Percentiles rank a stretch among this genome's conserved stretches.
These are phyloP conservation scores for Marchantia polymorpha DNA, from an alignment of 225 moss, liverwort and hornwort genomes.

Conservation along the genomic window DNA sequence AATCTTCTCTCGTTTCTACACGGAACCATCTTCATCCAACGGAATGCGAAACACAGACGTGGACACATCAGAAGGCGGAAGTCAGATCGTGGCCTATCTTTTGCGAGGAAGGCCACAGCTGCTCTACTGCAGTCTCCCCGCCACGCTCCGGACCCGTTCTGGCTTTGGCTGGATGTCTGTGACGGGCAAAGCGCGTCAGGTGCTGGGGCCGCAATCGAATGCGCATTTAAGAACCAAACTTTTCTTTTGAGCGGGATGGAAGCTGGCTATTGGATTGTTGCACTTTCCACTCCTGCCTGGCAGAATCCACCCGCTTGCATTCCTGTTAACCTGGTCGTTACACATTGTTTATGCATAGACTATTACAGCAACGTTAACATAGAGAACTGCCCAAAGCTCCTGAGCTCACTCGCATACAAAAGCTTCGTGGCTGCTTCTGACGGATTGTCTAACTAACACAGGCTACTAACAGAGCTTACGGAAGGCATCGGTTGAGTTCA, in stretches of 20 bases:
- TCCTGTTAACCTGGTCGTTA: background rate
- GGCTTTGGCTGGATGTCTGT: background rate
- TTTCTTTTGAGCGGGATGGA: background rate
- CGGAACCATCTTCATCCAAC: background rate
- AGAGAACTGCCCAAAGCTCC: background rate
- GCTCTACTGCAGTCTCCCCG: background rate
- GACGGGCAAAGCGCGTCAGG: constrained; percentile 10
- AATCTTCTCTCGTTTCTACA: background rate
- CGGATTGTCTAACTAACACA: background rate
- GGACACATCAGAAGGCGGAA: background rate
- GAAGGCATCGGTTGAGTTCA: no score
- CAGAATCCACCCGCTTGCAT: background rate
- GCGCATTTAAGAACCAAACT: background rate
- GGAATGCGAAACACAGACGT: constrained; percentile 4
- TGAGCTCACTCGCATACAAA: background rate
- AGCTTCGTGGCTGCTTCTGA: background rate
- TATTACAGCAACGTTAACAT: background rate
- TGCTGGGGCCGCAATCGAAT: background rate
- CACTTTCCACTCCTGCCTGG: background rate
- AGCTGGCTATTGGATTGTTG: background rate
- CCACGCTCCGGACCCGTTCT: background rate
- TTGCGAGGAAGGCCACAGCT: constrained; percentile 11
- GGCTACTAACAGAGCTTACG: no score
- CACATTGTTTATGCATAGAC: background rate
- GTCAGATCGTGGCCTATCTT: background rate